Percentiles rank a stretch among this genome's conserved stretches.
Evolutionary conservation across 371 early-diverging fungal species (phyloP).

Genomic region (Apophysomyces sp.): DNA sequence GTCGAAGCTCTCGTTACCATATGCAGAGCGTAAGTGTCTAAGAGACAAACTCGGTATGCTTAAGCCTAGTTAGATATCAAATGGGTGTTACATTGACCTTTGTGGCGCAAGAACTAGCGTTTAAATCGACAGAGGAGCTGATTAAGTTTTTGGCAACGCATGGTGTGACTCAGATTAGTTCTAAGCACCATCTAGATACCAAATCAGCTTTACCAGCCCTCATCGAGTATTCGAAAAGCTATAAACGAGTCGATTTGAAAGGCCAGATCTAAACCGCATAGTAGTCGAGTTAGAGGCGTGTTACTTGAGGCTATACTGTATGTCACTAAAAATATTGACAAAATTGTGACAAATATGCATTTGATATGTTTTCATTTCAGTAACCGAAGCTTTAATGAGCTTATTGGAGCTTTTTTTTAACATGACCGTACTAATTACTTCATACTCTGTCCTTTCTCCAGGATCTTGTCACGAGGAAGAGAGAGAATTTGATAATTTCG

Average conservation of each 20-base stretch:
- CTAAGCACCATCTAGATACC: constrained; percentile 41
- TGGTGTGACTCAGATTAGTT: constrained; percentile 7
- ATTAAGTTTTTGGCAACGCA: constrained; percentile 40
- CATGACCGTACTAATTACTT: no score
- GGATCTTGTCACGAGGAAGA: no score
- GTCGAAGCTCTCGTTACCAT: constrained; percentile 65
- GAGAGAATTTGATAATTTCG: no score
- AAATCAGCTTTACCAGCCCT: constrained; percentile 47
- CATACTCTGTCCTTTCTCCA: no score
- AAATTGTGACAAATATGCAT: no score
- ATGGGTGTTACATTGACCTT: constrained; percentile 44
- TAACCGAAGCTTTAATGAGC: no score
- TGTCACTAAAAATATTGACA: no score
- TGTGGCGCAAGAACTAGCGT: constrained; percentile 48
- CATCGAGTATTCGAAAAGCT: constrained; percentile 48
- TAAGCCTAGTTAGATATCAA: constrained; percentile 37
- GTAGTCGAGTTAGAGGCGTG: no score
- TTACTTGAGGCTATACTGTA: no score
- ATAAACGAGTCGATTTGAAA: constrained; percentile 66
- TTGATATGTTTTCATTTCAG: no score
- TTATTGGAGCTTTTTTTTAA: no score
- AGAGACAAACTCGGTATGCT: neutral
- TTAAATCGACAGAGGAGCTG: constrained; percentile 30
- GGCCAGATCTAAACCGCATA: constrained; percentile 44
- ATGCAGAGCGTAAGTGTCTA: constrained; percentile 62